Conservation (phyloP, 2,329 filamentous ascomycete species). For the Colletotrichum limetticola region DNA sequence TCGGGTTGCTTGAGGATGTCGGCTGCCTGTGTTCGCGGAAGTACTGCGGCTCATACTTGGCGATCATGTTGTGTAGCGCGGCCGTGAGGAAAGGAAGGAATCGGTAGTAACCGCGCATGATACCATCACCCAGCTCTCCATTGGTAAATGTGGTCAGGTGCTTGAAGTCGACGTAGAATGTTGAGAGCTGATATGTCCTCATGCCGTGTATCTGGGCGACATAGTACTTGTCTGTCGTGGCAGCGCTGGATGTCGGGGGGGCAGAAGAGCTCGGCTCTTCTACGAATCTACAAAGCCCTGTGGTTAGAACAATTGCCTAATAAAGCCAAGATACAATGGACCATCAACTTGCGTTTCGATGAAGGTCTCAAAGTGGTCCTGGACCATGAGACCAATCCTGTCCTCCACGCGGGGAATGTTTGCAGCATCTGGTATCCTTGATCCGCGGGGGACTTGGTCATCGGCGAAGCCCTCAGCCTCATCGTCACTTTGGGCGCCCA, state of each 20-base stretch:
- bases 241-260: constrained; percentile 73
- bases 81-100: constrained; percentile 92
- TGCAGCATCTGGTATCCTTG: constrained; percentile 57
- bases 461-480: constrained; percentile 72
- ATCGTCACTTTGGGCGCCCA: constrained; percentile 70
- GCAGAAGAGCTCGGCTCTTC: constrained; percentile 75
- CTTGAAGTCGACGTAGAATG: constrained; percentile 87
- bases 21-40: constrained; percentile 93
- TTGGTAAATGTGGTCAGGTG: constrained; percentile 84
- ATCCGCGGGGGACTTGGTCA: constrained; percentile 67
- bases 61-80: constrained; percentile 91
- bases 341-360: constrained; percentile 72
- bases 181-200: constrained; percentile 79
- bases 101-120: constrained; percentile 92
- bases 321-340: neutral
- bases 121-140: constrained; percentile 84
- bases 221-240: constrained; percentile 85
- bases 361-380: constrained; percentile 82
- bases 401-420: constrained; percentile 80
- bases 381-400: constrained; percentile 77
- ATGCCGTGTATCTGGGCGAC: constrained; percentile 85
- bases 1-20: constrained; percentile 76
- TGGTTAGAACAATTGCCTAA: constrained; percentile 12
- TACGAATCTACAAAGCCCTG: constrained; percentile 61
- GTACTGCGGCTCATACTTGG: constrained; percentile 93